Conservation (phyloP, 805 yeast species). For the Zygotorulaspora chibaensis region DNA sequence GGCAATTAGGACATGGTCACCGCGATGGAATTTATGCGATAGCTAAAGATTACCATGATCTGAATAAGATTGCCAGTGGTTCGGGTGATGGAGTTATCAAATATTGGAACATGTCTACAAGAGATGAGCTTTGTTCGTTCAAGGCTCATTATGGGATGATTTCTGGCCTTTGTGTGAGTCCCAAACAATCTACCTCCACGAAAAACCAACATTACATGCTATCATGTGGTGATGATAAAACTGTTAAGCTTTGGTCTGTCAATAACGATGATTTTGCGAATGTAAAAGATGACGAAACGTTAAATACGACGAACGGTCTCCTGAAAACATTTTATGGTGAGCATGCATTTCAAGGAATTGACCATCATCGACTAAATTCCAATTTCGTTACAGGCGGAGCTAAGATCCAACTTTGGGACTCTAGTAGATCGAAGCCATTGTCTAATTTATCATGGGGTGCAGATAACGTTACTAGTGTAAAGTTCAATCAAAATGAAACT, state of each 20-base stretch:
- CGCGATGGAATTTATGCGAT: slow-evolving; percentile 88
- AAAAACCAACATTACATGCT: slow-evolving; percentile 46
- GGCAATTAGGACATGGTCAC: slow-evolving; percentile 93
- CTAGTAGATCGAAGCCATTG: slow-evolving; percentile 69
- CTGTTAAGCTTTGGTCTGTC: slow-evolving; percentile 85
- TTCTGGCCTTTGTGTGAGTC: slow-evolving; percentile 76
- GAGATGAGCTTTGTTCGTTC: slow-evolving; percentile 70
- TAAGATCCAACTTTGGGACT: slow-evolving; percentile 87
- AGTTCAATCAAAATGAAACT: slow-evolving; percentile 87
- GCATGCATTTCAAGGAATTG: slow-evolving; percentile 78
- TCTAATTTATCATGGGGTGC: slow-evolving; percentile 93
- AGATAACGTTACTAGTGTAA: slow-evolving; percentile 77
- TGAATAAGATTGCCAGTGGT: slow-evolving; percentile 81
- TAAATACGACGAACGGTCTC: slow-evolving; percentile 47
- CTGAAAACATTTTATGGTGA: slow-evolving; percentile 78
- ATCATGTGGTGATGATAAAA: slow-evolving; percentile 89
- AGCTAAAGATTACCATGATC: slow-evolving; percentile 67
- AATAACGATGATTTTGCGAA: slow-evolving; percentile 45
- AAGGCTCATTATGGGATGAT: slow-evolving; percentile 90
- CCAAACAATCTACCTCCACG: slow-evolving; percentile 31
- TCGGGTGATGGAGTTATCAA: slow-evolving; percentile 94
- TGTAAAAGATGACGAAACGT: slow-evolving; percentile 31
- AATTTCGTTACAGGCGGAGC: slow-evolving; percentile 91
- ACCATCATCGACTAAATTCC: slow-evolving; percentile 73
- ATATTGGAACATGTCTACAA: slow-evolving; percentile 84